These are phyloP conservation scores for Centaurea solstitialis DNA, from an alignment of 129 eudicot species.

Conservation along the genomic window DNA sequence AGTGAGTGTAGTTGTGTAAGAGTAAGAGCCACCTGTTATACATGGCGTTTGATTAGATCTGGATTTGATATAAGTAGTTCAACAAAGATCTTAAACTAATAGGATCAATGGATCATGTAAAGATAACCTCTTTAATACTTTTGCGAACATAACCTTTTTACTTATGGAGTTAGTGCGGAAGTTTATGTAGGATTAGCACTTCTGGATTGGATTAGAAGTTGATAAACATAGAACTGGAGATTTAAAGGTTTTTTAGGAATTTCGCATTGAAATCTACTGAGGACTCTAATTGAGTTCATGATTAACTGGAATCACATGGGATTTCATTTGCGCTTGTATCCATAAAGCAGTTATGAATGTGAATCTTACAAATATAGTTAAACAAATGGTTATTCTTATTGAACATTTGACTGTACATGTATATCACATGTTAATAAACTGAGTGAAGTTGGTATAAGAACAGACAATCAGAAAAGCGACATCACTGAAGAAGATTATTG, in stretches of 20 bases:
- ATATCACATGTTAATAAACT: background rate
- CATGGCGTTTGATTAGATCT: background rate
- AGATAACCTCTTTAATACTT: background rate
- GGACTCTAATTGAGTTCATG: background rate
- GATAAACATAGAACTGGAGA: background rate
- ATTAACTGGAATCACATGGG: background rate
- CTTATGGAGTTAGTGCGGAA: slow-evolving; percentile 1
- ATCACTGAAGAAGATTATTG: background rate
- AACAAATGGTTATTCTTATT: too few species aligned
- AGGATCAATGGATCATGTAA: background rate
- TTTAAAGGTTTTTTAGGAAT: background rate
- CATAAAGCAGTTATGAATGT: background rate
- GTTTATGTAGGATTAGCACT: slow-evolving; percentile 8
- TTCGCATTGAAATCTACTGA: background rate
- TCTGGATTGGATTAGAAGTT: background rate
- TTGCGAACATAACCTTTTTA: background rate
- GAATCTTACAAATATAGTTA: background rate
- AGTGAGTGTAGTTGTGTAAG: background rate
- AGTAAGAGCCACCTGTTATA: background rate
- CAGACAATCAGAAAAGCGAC: background rate
- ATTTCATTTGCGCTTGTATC: background rate
- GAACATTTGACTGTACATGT: background rate
- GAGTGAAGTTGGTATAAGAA: background rate
- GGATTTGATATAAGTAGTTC: background rate
- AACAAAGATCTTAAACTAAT: background rate